Conservation (phyloP, 164 flowering plant species). For the Cinnamomum micranthum region DNA sequence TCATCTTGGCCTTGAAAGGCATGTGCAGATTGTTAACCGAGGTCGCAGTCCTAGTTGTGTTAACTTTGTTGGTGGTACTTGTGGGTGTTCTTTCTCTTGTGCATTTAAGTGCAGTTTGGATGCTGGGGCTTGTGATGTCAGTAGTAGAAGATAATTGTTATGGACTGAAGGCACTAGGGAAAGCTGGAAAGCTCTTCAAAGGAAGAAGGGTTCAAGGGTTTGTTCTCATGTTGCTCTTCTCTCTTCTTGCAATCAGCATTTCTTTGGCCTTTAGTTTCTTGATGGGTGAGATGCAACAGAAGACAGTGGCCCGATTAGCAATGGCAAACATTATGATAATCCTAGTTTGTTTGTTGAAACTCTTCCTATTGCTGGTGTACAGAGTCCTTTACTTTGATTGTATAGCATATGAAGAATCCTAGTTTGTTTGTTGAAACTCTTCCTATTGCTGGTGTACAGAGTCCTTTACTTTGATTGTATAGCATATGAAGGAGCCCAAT, state of each 20-base stretch:
- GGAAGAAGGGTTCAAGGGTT: slow-evolving; percentile 21
- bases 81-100: not conserved
- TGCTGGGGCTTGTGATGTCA: slow-evolving; percentile 19
- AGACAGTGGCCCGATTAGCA: not conserved
- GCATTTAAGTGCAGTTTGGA: slow-evolving; percentile 10
- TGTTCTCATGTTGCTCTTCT: slow-evolving; percentile 1
- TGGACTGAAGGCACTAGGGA: slow-evolving; percentile 14
- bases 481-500: slow-evolving; percentile 1
- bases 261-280: not conserved
- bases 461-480: slow-evolving; percentile 12
- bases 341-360: slow-evolving; percentile 12
- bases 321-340: not conserved
- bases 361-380: slow-evolving; percentile 7
- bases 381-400: slow-evolving; percentile 14
- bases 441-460: too few relatives aligned
- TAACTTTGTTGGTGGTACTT: not conserved
- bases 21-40: not conserved
- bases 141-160: slow-evolving; percentile 14
- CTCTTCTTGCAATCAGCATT: not conserved
- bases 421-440: too few relatives aligned
- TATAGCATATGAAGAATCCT: too few relatives aligned
- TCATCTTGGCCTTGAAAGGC: not conserved
- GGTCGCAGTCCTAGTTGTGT: not conserved
- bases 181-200: slow-evolving; percentile 12
- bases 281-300: not conserved